Percentiles rank a stretch among this genome's conserved stretches.
These are phyloP conservation scores for Magnusiomyces sp. DNA, from an alignment of 1,139 yeast species.

Conservation along the genomic window DNA sequence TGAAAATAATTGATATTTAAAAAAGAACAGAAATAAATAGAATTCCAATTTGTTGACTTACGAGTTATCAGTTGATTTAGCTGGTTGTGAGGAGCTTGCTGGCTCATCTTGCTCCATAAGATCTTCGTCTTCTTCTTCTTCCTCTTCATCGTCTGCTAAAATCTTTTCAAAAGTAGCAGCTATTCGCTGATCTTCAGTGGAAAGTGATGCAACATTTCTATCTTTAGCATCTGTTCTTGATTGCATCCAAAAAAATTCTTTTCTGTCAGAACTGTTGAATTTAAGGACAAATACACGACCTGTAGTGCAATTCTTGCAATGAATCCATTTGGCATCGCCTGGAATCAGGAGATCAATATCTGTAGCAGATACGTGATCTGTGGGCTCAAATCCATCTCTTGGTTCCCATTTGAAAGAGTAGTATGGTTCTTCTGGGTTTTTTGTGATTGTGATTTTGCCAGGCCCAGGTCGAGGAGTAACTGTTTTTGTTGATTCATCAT, in stretches of 20 bases:
- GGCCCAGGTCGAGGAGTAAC: conserved; percentile 74
- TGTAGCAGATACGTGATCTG: conserved; percentile 33
- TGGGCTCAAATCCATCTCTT: conserved; percentile 31
- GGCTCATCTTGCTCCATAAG: conserved; percentile 7
- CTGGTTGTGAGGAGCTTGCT: background rate
- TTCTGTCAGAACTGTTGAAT: conserved; percentile 76
- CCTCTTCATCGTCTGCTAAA: conserved; percentile 38
- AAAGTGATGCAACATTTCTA: conserved; percentile 42
- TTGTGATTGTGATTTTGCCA: conserved; percentile 62
- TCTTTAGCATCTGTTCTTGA: conserved; percentile 59
- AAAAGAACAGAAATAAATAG: too few relatives aligned
- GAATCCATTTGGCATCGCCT: conserved; percentile 84
- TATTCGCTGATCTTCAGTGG: conserved; percentile 52
- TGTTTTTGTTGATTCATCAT: conserved; percentile 56
- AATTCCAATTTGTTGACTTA: background rate
- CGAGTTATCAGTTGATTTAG: background rate
- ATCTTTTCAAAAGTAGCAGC: conserved; percentile 47
- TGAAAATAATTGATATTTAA: background rate
- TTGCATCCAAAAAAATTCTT: conserved; percentile 86
- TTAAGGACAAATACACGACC: conserved; percentile 83
- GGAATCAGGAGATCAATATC: conserved; percentile 74
- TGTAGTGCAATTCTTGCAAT: conserved; percentile 60
- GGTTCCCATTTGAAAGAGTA: conserved; percentile 58
- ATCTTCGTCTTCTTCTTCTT: conserved; percentile 35
- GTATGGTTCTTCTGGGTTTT: conserved; percentile 48